Evolutionary conservation across 2,329 filamentous ascomycete species (phyloP), one percentile per base, ranked within the genome.

Genomic region (Alternaria sp.): DNA sequence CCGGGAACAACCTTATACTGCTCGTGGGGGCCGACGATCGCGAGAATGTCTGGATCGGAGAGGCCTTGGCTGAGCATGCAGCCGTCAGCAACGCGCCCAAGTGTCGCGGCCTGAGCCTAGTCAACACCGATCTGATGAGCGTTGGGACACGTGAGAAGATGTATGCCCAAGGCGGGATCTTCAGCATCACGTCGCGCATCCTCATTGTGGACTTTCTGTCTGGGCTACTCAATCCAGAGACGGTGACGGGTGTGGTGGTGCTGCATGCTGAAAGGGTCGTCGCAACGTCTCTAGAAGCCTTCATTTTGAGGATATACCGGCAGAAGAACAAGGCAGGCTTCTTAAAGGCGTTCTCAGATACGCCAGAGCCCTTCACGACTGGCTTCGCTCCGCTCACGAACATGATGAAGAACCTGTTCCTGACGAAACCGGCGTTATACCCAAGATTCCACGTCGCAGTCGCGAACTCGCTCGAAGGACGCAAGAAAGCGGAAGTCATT

Each of bases 41-140:
- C 63, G 96, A 99, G 77, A 97, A 97, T 87, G 90, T 91, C 60
- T 98, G 95, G 94, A 94, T 99, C 64, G 96, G 96, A 70, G 96
- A 98, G 83, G 93, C 94, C 28, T 84, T 99, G 76, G 96, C 96
- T 23, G 96, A 99, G 82, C 94, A 98, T 83, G 94, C 94, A 77
- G 94, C 93, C 66, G 89, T 97, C 78, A 97, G 93, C 83, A 90
- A 89, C 81, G 87, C 92, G 18, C 88, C 92, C 15, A 90, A 91
- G 73, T 93, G 94, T 54, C 89, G 94, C 66, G 96, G 96, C 1
- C 84, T 99, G 69, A 95, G 90, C 45, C 87, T 97, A 25, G 94
- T 99, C 78, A 98, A 98, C 80, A 98, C 96, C 7, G 96, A 99
- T 78, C 88, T 91, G 78, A 96, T 95, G 79, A 97, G 89, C 71